These are phyloP conservation scores for Saccharomyces kudriavzevii DNA, from an alignment of 805 yeast genomes.

Conservation along the genomic window DNA sequence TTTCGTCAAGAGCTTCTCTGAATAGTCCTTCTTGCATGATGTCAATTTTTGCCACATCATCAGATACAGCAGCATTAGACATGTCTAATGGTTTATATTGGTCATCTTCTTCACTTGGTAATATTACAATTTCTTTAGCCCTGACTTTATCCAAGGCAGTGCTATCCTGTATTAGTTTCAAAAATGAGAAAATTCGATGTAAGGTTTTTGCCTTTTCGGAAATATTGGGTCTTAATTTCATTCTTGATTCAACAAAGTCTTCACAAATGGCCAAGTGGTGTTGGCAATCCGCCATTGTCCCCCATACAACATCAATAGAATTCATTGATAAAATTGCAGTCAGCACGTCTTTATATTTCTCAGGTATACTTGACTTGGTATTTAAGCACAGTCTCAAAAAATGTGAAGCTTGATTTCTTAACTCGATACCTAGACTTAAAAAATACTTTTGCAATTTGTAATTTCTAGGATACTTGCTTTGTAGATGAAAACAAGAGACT, in stretches of 20 bases:
- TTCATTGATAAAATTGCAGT: slow-evolving; percentile 82
- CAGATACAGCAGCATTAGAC: not conserved
- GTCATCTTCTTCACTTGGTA: not conserved
- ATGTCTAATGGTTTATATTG: not conserved
- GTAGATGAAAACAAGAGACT: slow-evolving; percentile 72
- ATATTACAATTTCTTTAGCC: slow-evolving; percentile 22
- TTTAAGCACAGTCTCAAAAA: slow-evolving; percentile 54
- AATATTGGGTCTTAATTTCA: slow-evolving; percentile 54
- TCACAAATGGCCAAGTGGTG: slow-evolving; percentile 72
- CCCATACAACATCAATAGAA: slow-evolving; percentile 83
- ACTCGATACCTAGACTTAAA: slow-evolving; percentile 61
- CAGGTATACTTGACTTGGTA: slow-evolving; percentile 40
- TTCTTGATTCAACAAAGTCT: slow-evolving; percentile 59
- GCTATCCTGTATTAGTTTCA: slow-evolving; percentile 70
- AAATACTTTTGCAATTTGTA: slow-evolving; percentile 64
- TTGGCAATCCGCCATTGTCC: slow-evolving; percentile 79
- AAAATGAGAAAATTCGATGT: slow-evolving; percentile 69
- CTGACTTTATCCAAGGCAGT: slow-evolving; percentile 36
- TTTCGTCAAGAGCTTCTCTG: slow-evolving; percentile 33
- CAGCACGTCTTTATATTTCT: slow-evolving; percentile 75
- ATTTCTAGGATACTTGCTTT: slow-evolving; percentile 59
- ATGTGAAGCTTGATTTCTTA: slow-evolving; percentile 65
- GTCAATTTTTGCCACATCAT: not conserved
- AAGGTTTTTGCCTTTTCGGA: slow-evolving; percentile 69
- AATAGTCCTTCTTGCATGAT: slow-evolving; percentile 9